Base-by-base conservation (phyloP, 305 asterid species). In the Fraxinus dipetala region DNA sequence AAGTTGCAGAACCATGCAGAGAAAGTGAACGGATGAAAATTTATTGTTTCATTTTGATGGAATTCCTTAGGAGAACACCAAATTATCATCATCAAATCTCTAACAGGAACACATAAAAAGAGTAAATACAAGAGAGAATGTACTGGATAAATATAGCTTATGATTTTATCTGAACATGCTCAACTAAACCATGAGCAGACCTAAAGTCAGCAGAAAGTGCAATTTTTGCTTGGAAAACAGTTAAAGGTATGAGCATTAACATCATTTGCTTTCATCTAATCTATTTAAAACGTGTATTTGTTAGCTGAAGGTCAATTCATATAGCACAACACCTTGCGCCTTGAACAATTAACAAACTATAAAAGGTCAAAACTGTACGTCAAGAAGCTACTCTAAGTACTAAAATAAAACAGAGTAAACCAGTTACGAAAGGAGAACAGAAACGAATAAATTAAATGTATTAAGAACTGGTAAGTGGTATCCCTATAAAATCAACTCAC, bases 401-500 rank as follows among this genome's bases (percentile, higher is more conserved):
- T n/a, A n/a, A n/a, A n/a, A n/a, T 54, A 54, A 54, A 54, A 14
- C 16, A 59, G 30, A 5, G 5, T 22, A 31, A 78, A 61, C 2
- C 38, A 63, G 36, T 6, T 16, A 61, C 5, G 20, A 13, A 40
- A 43, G 28, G 2, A 8, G 65, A 69, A 43, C 43, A 24, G 7
- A 65, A 65, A 10, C 1, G 40, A 51, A 43, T 22, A 13, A 51
- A 54, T 54, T n/a, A 14, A 54, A 54, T 54, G 20, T 28, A 78
- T 28, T 6, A 14, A 38, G 76, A 69, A 45, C 63, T 13, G 35
- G 9, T 70, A 59, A 45, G 48, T 9, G 22, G 18, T 61, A 80
- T 43, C 11, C 18, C n/a, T 10, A 20, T 56, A 70, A 82, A 20
- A 83, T 85, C 36, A 79, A 83, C 51, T 87, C 79, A 94, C 99